Evolutionary conservation across 1,284 basidiomycete species (phyloP).

Genomic region (Ganoderma lucidum): DNA sequence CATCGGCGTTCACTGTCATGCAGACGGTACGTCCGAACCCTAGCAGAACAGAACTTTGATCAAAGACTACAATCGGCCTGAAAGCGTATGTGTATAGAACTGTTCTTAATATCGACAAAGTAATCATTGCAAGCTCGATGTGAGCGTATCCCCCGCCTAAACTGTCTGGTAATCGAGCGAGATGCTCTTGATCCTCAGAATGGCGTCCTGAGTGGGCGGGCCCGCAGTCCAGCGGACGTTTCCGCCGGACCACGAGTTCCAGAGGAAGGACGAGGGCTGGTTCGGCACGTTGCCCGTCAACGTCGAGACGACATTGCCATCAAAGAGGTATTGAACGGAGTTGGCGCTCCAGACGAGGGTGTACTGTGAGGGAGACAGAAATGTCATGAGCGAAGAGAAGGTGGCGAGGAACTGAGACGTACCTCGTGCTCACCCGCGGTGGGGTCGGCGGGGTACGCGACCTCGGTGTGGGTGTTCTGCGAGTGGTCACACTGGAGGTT

Average conservation of each 20-base stretch:
- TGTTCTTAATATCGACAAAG: neutral
- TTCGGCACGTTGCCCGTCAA: slow-evolving; percentile 8
- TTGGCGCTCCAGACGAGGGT: slow-evolving; percentile 10
- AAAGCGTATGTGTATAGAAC: neutral
- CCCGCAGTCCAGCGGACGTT: slow-evolving; percentile 12
- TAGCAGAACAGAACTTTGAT: too few species aligned
- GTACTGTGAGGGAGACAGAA: neutral
- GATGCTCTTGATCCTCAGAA: slow-evolving; percentile 11
- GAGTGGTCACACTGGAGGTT: slow-evolving; percentile 10
- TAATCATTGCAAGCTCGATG: neutral
- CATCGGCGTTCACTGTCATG: neutral
- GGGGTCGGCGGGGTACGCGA: slow-evolving; percentile 7
- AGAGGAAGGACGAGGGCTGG: slow-evolving; percentile 14
- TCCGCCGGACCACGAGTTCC: slow-evolving; percentile 16
- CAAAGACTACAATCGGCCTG: too few species aligned
- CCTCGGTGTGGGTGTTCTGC: slow-evolving; percentile 9
- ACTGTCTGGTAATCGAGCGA: slow-evolving; percentile 6
- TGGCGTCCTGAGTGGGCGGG: slow-evolving; percentile 9
- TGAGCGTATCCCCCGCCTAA: neutral
- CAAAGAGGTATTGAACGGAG: slow-evolving; percentile 5
- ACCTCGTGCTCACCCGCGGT: slow-evolving; percentile 11
- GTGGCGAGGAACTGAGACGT: neutral
- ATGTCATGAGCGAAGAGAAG: too few species aligned
- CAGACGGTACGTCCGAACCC: neutral
- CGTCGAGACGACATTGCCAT: slow-evolving; percentile 4